These are phyloP conservation scores for Prunus dulcis DNA, from an alignment of 306 rosid genomes.

Conservation along the genomic window DNA sequence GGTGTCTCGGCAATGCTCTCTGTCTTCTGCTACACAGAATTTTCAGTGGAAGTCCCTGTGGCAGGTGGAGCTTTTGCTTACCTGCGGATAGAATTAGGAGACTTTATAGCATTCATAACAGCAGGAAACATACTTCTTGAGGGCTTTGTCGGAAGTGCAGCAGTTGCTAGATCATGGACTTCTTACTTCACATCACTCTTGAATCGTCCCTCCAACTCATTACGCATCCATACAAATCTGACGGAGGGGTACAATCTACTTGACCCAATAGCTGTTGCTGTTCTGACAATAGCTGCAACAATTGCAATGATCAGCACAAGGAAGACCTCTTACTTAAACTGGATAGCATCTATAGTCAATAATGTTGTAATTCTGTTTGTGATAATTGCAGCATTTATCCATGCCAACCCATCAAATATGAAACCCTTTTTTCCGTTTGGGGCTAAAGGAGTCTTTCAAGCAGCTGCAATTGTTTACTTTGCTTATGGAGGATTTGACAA, in stretches of 20 bases:
- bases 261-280: constrained; percentile 67
- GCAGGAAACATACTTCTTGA: constrained; percentile 81
- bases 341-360: constrained; percentile 67
- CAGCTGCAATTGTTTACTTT: constrained; percentile 65
- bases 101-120: constrained; percentile 69
- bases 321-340: constrained; percentile 59
- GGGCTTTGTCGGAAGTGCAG: constrained; percentile 60
- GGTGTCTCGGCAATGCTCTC: constrained; percentile 80
- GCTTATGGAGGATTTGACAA: constrained; percentile 77
- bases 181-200: constrained; percentile 65
- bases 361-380: constrained; percentile 44
- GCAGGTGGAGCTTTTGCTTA: constrained; percentile 88
- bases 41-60: constrained; percentile 68
- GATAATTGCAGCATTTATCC: constrained; percentile 47
- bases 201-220: constrained; percentile 42
- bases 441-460: constrained; percentile 52
- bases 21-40: constrained; percentile 77
- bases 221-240: constrained; percentile 50
- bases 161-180: constrained; percentile 70
- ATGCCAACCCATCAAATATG: constrained; percentile 51
- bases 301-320: constrained; percentile 59
- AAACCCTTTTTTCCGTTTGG: constrained; percentile 58
- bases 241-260: constrained; percentile 47
- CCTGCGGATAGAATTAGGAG: constrained; percentile 68
- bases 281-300: constrained; percentile 34